Base-by-base conservation (phyloP, 306 rosid genomes). In the Cucurbita argyrosperma region DNA sequence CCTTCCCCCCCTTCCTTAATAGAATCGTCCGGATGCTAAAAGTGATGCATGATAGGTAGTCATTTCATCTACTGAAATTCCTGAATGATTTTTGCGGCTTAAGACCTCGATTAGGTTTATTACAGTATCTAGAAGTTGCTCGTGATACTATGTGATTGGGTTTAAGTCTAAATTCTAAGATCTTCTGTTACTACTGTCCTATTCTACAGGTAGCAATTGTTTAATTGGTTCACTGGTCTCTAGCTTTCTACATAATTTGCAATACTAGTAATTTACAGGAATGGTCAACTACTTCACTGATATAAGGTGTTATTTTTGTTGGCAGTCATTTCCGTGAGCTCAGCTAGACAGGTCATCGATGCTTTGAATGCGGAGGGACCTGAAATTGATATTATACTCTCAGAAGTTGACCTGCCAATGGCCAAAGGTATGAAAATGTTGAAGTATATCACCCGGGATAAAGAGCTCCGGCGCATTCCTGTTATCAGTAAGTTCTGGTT, bases 301-400 rank as follows among this genome's bases (percentile, higher is more conserved):
- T 50, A 15, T 15, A 13, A 26, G 43, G 59, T 69, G 50, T 49
- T 50, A 40, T 30, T 50, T 70, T 30, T 5, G 72, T 66, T 37
- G 43, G 50, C 90, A 95, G 97, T 95, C 74, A 90, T 81, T 52
- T 81, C 87, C 3, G 96, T 89, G 58, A 95, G 66, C 83, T 91
- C 97, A 50, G 88, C 96, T 23, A 86, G 97, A 65, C 96, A 95
- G 79, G 96, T 95, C 45, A 95, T 95, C 74, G 96, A 89, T 80
- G 99, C 99, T 42, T 80, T 95, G 85, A 95, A 91, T 84, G 99
- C 96, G 2, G 97, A 91, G 76, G 96, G 96, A 13, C 87, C 85
- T 68, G 88, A 95, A 74, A 95, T 95, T 61, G 96, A 95, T 76
- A 84, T 95, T 81, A 89, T 89, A 82, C 99, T 91, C 55, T 83